Percentiles rank a stretch among this genome's conserved stretches.
Conservation (phyloP, 2,329 filamentous ascomycete species). For the Aspergillus awamori region DNA sequence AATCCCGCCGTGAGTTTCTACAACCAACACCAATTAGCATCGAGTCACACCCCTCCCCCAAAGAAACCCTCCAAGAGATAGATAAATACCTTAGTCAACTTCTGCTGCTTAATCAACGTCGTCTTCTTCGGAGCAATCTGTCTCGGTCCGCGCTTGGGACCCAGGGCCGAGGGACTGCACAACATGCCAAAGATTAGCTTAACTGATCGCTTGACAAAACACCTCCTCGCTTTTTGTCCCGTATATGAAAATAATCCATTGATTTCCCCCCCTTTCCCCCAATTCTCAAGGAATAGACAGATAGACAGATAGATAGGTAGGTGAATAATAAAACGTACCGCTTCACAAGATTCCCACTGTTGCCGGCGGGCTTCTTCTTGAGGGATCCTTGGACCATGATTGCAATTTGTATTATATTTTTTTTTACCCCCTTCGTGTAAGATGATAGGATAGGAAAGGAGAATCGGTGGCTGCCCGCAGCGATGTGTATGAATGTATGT, state of each 20-base stretch:
- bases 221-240: not conserved
- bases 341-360: slow-evolving; percentile 31
- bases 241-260: too few species aligned
- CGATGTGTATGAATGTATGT: not conserved
- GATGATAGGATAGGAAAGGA: not conserved
- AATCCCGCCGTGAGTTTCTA: slow-evolving; percentile 50
- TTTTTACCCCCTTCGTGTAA: not conserved
- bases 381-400: slow-evolving; percentile 34
- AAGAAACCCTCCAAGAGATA: slow-evolving; percentile 3
- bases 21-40: slow-evolving; percentile 5
- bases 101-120: slow-evolving; percentile 61
- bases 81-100: slow-evolving; percentile 60
- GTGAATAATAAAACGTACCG: slow-evolving; percentile 33
- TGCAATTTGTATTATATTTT: not conserved
- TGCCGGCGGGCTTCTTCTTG: slow-evolving; percentile 45
- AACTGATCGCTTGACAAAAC: not conserved
- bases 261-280: not conserved
- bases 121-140: slow-evolving; percentile 69
- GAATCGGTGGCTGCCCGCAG: slow-evolving; percentile 18
- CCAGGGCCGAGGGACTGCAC: slow-evolving; percentile 36
- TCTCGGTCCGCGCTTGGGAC: slow-evolving; percentile 61
- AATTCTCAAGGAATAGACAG: not conserved
- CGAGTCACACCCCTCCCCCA: not conserved
- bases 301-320: not conserved
- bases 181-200: not conserved